Evolutionary conservation across 2,329 filamentous ascomycete species (phyloP), one percentile per base, ranked within the genome.

Genomic region (Colletotrichum sp.): DNA sequence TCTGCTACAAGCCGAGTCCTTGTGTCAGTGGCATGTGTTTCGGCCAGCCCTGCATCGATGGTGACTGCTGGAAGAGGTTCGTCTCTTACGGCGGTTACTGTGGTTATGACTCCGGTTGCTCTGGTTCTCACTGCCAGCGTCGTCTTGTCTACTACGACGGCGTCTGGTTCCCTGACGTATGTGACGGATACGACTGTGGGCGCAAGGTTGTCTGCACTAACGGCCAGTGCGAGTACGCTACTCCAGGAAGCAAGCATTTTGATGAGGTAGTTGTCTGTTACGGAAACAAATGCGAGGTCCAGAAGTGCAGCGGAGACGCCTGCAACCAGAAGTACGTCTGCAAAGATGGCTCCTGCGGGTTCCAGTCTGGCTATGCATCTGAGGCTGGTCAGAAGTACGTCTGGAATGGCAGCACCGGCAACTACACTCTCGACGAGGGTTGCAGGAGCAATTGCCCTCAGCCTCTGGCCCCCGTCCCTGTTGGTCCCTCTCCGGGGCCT

Each of bases 21-120:
- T 70, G 68, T 8, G 30, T 28, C 3, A 55, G 24, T n/a, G 68
- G 68, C 15, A 57, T 39, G 32, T 36, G 63, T 5, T 24, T 24
- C 21, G 21, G 21, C n/a, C n/a, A 63, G 24, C 68, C 68, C 55
- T 79, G 79, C 77, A 67, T 72, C 12, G 78, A 78, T 26, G 75
- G 79, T 32, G 63, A 52, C 26, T 69, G 72, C 72, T 63, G 52
- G 28, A 81, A 82, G 78, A 77, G 79, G 76, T 81, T 86, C 34
- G 79, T 83, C 80, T 85, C 84, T 80, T 80, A 80, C 71, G 83
- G 83, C 32, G 82, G 80, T 13, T 44, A 79, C 78, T 86, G 84
- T 80, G 72, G 77, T 65, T 79, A 79, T 28, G 81, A 82, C 69
- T 72, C 79, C 73, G 72, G 81, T 77, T 83, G 82, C 81, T 8